Evolutionary conservation across 768 basidiomycete species (phyloP).

Genomic region (Tephrocybe sp.): DNA sequence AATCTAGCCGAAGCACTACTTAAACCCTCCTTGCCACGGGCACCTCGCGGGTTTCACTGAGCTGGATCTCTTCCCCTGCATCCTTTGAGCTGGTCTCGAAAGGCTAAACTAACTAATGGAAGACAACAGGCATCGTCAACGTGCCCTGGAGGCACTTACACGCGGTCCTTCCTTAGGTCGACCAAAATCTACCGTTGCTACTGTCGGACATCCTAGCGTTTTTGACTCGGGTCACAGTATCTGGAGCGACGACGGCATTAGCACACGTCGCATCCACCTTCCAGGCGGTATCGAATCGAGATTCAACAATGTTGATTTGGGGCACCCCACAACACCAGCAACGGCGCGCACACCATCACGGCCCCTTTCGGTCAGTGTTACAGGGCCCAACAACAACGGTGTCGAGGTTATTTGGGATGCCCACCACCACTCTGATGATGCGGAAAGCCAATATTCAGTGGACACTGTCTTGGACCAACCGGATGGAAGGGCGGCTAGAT

Average conservation of each 20-base stretch:
- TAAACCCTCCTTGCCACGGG: background rate
- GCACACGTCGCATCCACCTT: slow-evolving; percentile 12
- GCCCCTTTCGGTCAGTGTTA: slow-evolving; percentile 10
- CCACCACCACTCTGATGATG: slow-evolving; percentile 7
- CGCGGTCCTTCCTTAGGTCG: slow-evolving; percentile 11
- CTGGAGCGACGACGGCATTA: slow-evolving; percentile 16
- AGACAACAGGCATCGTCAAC: slow-evolving; percentile 21
- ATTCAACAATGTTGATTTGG: slow-evolving; percentile 15
- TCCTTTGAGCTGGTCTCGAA: slow-evolving; percentile 23
- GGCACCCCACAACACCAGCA: slow-evolving; percentile 1
- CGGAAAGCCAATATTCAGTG: slow-evolving; percentile 18
- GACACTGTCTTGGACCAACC: slow-evolving; percentile 7
- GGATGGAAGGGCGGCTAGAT: slow-evolving; percentile 1
- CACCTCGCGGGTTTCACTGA: slow-evolving; percentile 9
- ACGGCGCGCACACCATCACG: slow-evolving; percentile 4
- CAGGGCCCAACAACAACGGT: slow-evolving; percentile 3
- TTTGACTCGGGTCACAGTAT: slow-evolving; percentile 15
- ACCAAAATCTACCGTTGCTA: slow-evolving; percentile 10
- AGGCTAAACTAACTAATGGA: slow-evolving; percentile 12
- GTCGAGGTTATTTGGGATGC: slow-evolving; percentile 15
- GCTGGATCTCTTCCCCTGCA: slow-evolving; percentile 19
- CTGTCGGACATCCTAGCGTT: slow-evolving; percentile 5
- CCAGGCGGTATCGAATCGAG: slow-evolving; percentile 14
- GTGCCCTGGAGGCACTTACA: slow-evolving; percentile 22
- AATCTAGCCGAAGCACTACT: slow-evolving; percentile 2